Evolutionary conservation across 805 yeast species (phyloP).

Genomic region (Spathaspora hagerdaliae): DNA sequence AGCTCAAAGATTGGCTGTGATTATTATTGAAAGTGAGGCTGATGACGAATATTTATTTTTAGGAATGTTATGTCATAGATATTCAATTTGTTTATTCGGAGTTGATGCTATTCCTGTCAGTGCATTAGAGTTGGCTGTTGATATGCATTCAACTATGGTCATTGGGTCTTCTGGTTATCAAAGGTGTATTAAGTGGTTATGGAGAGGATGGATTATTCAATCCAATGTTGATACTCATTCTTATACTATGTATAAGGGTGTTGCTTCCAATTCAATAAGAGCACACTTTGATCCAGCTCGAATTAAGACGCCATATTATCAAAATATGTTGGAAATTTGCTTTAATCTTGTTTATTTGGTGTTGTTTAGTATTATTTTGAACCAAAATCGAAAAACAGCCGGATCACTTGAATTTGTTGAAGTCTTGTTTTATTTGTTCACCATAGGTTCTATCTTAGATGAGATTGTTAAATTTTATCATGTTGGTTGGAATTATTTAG

Average conservation of each 20-base stretch:
- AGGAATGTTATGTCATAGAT: constrained; percentile 74
- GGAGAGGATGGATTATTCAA: constrained; percentile 93
- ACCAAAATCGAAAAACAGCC: constrained; percentile 45
- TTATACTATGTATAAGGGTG: constrained; percentile 60
- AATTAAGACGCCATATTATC: constrained; percentile 81
- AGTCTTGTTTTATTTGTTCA: constrained; percentile 55
- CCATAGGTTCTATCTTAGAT: constrained; percentile 62
- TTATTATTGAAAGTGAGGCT: constrained; percentile 58
- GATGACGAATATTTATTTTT: constrained; percentile 64
- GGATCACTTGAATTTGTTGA: constrained; percentile 44
- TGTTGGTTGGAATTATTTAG: constrained; percentile 67
- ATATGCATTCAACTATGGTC: constrained; percentile 72
- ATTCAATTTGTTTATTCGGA: constrained; percentile 59
- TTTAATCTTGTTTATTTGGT: constrained; percentile 61
- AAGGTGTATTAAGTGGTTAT: constrained; percentile 81
- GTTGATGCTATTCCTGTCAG: constrained; percentile 61
- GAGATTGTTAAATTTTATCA: constrained; percentile 70
- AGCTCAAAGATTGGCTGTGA: constrained; percentile 71
- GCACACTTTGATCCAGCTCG: constrained; percentile 79
- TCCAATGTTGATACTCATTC: constrained; percentile 63
- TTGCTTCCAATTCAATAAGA: constrained; percentile 48
- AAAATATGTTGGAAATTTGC: constrained; percentile 65
- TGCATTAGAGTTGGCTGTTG: constrained; percentile 83
- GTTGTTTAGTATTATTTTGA: constrained; percentile 61
- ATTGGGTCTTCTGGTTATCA: constrained; percentile 82